Conservation (phyloP, 805 yeast species). For the Yamadazyma akitaensis region DNA sequence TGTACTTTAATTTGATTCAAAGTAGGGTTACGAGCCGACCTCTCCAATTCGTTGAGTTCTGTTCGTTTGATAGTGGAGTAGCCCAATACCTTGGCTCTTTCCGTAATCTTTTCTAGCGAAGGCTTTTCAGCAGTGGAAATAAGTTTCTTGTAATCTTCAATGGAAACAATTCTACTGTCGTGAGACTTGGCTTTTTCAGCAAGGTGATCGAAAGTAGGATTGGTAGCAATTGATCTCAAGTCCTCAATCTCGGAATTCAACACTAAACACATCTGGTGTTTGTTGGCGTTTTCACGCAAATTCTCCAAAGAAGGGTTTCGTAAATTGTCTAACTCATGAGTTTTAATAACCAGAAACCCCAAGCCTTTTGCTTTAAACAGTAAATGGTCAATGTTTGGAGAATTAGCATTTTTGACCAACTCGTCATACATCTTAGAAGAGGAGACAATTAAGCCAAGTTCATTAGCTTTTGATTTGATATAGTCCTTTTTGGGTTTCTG, state of each 20-base stretch:
- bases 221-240: constrained; percentile 16
- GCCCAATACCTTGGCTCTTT: constrained; percentile 15
- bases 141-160: constrained; percentile 13
- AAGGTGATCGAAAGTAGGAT: constrained; percentile 20
- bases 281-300: constrained; percentile 8
- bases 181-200: constrained; percentile 6
- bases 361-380: constrained; percentile 17
- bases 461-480: constrained; percentile 32
- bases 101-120: constrained; percentile 15
- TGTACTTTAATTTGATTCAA: constrained; percentile 31
- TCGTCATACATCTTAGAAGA: constrained; percentile 29
- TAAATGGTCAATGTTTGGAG: constrained; percentile 25
- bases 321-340: constrained; percentile 1
- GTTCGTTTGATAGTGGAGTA: constrained; percentile 13
- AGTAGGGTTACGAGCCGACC: constrained; percentile 31
- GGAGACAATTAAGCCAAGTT: constrained; percentile 30
- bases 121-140: constrained; percentile 17
- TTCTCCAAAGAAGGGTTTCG: constrained; percentile 10
- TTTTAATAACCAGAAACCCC: constrained; percentile 6
- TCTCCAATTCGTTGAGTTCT: constrained; percentile 16
- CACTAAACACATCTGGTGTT: constrained; percentile 9
- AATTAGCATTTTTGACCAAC: constrained; percentile 22
- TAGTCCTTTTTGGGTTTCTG: constrained; percentile 34
- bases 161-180: constrained; percentile 15
- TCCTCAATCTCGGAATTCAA: constrained; percentile 10